Evolutionary conservation across 108 stramenopile genomes (phyloP), one percentile per base, ranked within the genome.

Genomic region (Cyclotella cryptica): DNA sequence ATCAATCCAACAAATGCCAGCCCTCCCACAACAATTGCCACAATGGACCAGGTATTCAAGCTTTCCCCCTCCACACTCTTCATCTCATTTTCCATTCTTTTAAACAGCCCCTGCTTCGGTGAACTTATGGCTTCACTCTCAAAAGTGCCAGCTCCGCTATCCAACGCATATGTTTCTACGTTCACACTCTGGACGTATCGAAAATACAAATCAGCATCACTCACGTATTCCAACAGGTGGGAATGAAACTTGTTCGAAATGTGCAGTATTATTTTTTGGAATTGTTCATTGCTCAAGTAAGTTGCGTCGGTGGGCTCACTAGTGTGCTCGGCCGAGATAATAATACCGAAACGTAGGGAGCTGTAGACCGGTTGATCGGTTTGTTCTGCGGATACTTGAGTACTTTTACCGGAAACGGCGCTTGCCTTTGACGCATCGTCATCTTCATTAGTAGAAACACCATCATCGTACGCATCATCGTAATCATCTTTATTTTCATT

Each of bases 231-330:
- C 43, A 83, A 39, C 45, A 83, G 61, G 57, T 83, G 77, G 41
- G 61, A 46, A 27, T 74, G 62, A 45, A 83, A 83, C 49, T 83
- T 83, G 60, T 52, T 27, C 14, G 71, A 83, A 14, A 83, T 63
- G 66, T 79, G 82, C 7, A 67, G 21, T 13, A 83, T 27, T n/a
- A 83, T 83, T n/a, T 83, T 69, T 14, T 47, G 49, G 21, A 79
- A 83, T 10, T 66, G 66, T 22, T 59, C 54, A 41, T 61, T 46
- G 66, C 30, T 67, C 66, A 49, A 11, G 58, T 59, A 27, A 18
- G 17, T 67, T 26, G 19, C 28, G 1, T 67, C 12, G 10, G 14
- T 17, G 18, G 24, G 7, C 39, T 76, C 75, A 11, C 21, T 51
- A 12, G 49, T 54, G 61, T 81, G 64, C 28, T 81, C 74, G 4